These are phyloP conservation scores for Vitis hybrid DNA, from an alignment of 177 flowering plant species.

Conservation along the genomic window DNA sequence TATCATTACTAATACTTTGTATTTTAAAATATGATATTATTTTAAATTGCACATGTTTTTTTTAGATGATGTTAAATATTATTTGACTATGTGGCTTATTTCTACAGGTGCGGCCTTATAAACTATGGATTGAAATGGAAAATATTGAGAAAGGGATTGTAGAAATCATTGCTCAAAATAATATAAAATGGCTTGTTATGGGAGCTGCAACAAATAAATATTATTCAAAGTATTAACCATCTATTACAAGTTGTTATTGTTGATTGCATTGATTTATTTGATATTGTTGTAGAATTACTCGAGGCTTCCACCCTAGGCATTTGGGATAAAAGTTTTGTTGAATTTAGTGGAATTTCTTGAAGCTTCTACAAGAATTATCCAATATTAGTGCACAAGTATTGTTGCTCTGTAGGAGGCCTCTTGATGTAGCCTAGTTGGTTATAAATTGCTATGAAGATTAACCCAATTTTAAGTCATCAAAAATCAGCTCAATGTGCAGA, in stretches of 20 bases:
- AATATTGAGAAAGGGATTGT: slow-evolving; percentile 48
- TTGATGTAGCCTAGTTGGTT: not conserved
- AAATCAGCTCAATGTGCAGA: not conserved
- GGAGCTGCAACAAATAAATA: no score
- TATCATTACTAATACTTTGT: no score
- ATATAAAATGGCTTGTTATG: no score
- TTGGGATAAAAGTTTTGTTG: no score
- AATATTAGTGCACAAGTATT: not conserved
- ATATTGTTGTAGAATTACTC: not conserved
- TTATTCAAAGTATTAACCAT: not conserved
- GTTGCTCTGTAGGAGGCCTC: not conserved
- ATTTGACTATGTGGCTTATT: not conserved
- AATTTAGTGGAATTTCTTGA: no score
- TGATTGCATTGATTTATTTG: not conserved
- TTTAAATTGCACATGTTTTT: no score
- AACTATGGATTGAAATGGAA: slow-evolving; percentile 47
- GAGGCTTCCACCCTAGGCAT: no score
- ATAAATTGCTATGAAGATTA: not conserved
- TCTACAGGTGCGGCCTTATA: slow-evolving; percentile 39
- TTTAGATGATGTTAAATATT: not conserved
- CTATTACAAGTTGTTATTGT: not conserved
- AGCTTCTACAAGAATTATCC: not conserved
- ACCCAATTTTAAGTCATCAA: not conserved
- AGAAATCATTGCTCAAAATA: slow-evolving; percentile 21
- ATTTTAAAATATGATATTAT: no score